Conservation (phyloP, 2,329 filamentous ascomycete species). For the Sclerotinia spermophila region DNA sequence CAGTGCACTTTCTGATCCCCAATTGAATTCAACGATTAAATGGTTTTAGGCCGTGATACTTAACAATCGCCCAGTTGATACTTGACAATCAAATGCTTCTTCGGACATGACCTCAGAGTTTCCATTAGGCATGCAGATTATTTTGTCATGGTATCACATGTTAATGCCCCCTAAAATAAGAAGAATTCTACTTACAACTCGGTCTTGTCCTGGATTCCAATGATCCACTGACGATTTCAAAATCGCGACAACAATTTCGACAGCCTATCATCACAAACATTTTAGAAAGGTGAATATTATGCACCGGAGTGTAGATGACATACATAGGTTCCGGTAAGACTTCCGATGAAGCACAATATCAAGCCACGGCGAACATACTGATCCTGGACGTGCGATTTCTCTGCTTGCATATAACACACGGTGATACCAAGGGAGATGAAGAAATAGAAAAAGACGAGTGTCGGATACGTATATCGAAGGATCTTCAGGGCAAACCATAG, state of each 20-base stretch:
- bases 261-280: conserved; percentile 38
- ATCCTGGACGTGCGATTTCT: conserved; percentile 37
- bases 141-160: not conserved
- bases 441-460: conserved; percentile 56
- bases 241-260: conserved; percentile 33
- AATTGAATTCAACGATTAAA: not conserved
- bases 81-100: not conserved
- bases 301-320: conserved; percentile 21
- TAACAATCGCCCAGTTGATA: not conserved
- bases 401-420: conserved; percentile 52
- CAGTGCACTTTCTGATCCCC: not conserved
- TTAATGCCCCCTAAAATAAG: not conserved
- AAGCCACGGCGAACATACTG: conserved; percentile 43
- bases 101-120: not conserved
- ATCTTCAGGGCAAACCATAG: conserved; percentile 26
- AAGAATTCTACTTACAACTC: conserved; percentile 29
- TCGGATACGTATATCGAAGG: conserved; percentile 58
- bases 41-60: not conserved
- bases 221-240: conserved; percentile 26
- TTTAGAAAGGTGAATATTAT: conserved; percentile 16
- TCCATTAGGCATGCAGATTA: not conserved
- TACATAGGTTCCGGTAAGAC: conserved; percentile 42
- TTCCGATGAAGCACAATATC: conserved; percentile 42
- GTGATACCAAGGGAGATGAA: conserved; percentile 48
- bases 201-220: conserved; percentile 33